Base-by-base conservation (phyloP, 345 rosid genomes). In the Hibiscus mutabilis region DNA sequence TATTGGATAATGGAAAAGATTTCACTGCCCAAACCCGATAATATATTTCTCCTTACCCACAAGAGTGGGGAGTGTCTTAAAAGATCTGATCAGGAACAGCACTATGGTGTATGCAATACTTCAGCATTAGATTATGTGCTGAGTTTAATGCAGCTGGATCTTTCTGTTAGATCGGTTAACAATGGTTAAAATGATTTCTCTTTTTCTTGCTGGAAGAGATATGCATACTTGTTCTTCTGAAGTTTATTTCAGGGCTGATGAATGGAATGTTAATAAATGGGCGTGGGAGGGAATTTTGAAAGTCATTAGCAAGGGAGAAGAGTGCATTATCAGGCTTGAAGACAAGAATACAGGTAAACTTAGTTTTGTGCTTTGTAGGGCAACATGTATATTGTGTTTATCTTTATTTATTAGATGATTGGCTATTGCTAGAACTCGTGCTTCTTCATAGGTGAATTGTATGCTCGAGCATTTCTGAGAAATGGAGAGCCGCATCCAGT, bases 181-280 rank as follows among this genome's bases (percentile, higher is more conserved):
- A 24, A 22, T 22, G 14, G 52, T 51, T 60, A n/a, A 52, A 13
- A 15, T 37, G 53, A 14, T 49, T 49, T 49, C 53, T 49, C 53
- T 49, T 49, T 59, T 55, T 67, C 66, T 47, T 66, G 53, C 78
- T 31, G 63, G 53, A 3, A 49, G 51, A 13, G 51, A 58, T n/a
- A 61, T 55, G 35, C 49, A 64, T 61, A 60, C 60, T 79, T 75
- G 42, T 73, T 55, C 25, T 14, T 74, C 53, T 49, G 53, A 73
- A 69, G 51, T 71, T 70, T 22, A 18, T 77, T 80, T 74, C 85
- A 96, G 98, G 84, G 99, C 99, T 72, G 99, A 92, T 86, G 99
- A 96, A 75, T 96, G 99, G 99, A 77, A 96, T 70, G 98, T 96
- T 40, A 92, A 96, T 82, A 91, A 96, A 81, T 96, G 99, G 99